These are phyloP conservation scores for Scortechinia acanthostroma DNA, from an alignment of 2,329 filamentous ascomycete genomes.

Conservation along the genomic window DNA sequence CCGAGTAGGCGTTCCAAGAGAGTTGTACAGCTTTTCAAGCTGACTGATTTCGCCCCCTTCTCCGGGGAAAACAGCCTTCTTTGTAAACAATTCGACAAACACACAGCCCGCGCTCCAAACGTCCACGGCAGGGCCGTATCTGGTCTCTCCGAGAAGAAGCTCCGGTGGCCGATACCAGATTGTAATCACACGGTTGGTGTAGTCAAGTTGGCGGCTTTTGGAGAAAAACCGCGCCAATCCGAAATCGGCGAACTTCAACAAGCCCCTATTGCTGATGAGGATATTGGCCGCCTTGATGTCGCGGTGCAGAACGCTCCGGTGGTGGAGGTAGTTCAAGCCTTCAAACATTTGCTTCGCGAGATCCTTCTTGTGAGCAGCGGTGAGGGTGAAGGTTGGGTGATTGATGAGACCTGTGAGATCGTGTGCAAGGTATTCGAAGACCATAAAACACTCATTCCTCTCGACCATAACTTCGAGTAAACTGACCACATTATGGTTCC, in stretches of 20 bases:
- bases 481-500: constrained; percentile 75
- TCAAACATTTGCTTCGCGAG: constrained; percentile 88
- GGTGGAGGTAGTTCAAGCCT: constrained; percentile 86
- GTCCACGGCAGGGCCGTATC: constrained; percentile 83
- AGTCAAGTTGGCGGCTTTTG: constrained; percentile 84
- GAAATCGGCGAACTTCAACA: constrained; percentile 91
- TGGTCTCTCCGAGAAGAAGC: constrained; percentile 81
- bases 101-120: constrained; percentile 98
- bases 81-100: constrained; percentile 90
- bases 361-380: constrained; percentile 82
- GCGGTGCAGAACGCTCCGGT: constrained; percentile 85
- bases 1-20: constrained; percentile 80
- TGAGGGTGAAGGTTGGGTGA: constrained; percentile 82
- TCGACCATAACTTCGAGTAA: constrained; percentile 95
- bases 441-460: constrained; percentile 98
- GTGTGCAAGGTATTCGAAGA: constrained; percentile 95
- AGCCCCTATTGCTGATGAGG: constrained; percentile 79
- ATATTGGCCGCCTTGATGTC: constrained; percentile 99
- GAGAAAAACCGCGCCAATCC: constrained; percentile 93
- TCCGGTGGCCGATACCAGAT: constrained; percentile 96
- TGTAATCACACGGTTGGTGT: constrained; percentile 96
- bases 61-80: constrained; percentile 87
- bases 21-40: constrained; percentile 89
- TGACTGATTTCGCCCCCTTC: constrained; percentile 94
- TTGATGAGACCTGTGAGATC: constrained; percentile 92